Evolutionary conservation across 192 early-diverging fungal species (phyloP), one percentile per base, ranked within the genome.

Genomic region (Lunasporangiospora selenospora): DNA sequence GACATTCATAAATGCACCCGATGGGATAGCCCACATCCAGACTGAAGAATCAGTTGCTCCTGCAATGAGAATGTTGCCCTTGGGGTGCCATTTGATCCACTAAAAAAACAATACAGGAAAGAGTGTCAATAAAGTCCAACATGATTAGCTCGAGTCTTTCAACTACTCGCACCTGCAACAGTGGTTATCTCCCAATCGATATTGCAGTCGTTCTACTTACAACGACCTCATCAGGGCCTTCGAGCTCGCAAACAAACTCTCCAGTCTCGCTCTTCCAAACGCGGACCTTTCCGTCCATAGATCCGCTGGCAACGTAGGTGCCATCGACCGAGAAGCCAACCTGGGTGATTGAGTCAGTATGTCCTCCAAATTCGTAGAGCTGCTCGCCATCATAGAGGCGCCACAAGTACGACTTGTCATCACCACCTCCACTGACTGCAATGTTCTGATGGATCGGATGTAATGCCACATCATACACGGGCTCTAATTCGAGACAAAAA

Each of bases 11-110:
- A 92, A 94, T 34, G 85, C 85, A 37, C 95, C 95, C 3, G 75
- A 83, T 2, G 95, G 96, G 73, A 95, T 76, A 62, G 80, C 80
- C 97, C 97, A 98, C 96, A 99, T 98, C 96, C 96, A 99, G 49
- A 98, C 65, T 6, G 92, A 93, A 2, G 87, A 90, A 77, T 98
- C 98, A 41, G 81, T 80, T 31, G 89, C 83, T 19, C 95, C 96
- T n/a, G 92, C 92, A 24, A 99, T 67, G 15, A 99, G 57, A 12
- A 98, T 89, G 54, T 88, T 87, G 49, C 98, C 98, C 57, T 92
- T 85, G 7, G 95, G 95, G 76, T 99, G 98, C 98, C 98, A 99
- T 64, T 91, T 76, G 19, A 98, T 45, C 95, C 96, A 99, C 87
- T 90, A 31, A 41, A 39, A 16, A 49, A 39, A 54, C 16, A 43